These are phyloP conservation scores for Penicillium brevicompactum DNA, from an alignment of 2,329 filamentous ascomycete species.

Conservation along the genomic window DNA sequence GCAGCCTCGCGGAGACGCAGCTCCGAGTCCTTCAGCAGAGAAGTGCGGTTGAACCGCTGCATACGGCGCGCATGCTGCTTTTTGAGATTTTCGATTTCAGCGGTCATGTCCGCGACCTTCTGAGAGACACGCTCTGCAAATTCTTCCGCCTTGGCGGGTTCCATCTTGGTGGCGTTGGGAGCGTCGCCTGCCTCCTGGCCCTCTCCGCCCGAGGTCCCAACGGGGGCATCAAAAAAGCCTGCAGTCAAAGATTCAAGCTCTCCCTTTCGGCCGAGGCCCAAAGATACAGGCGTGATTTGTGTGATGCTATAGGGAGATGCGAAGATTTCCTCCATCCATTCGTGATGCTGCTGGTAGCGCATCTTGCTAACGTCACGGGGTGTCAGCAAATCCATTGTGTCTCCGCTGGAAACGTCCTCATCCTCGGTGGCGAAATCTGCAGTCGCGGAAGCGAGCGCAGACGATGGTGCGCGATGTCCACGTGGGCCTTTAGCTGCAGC, in stretches of 20 bases:
- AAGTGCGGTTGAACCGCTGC: constrained; percentile 71
- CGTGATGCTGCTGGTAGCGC: constrained; percentile 91
- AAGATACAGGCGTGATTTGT: constrained; percentile 83
- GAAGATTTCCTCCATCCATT: constrained; percentile 98
- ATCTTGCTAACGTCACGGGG: constrained; percentile 85
- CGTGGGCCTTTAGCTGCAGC: constrained; percentile 41
- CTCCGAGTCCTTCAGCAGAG: constrained; percentile 72
- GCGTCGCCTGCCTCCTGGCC: constrained; percentile 32
- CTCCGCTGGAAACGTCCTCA: constrained; percentile 82
- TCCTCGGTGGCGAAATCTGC: constrained; percentile 68
- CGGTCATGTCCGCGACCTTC: constrained; percentile 71
- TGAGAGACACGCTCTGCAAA: constrained; percentile 78
- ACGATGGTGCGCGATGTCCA: constrained; percentile 46
- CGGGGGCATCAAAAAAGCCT: constrained; percentile 73
- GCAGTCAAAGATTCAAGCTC: constrained; percentile 80
- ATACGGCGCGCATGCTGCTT: constrained; percentile 75
- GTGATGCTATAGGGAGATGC: constrained; percentile 84
- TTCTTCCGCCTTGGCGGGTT: constrained; percentile 75
- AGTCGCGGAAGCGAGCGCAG: constrained; percentile 37
- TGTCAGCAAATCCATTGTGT: constrained; percentile 86
- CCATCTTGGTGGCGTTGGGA: constrained; percentile 62
- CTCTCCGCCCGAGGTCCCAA: constrained; percentile 33
- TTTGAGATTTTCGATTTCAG: constrained; percentile 84
- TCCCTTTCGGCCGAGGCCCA: constrained; percentile 82
- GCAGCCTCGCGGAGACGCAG: constrained; percentile 70